Evolutionary conservation across 1,284 basidiomycete genomes (phyloP).

Genomic region (Boletus sp.): DNA sequence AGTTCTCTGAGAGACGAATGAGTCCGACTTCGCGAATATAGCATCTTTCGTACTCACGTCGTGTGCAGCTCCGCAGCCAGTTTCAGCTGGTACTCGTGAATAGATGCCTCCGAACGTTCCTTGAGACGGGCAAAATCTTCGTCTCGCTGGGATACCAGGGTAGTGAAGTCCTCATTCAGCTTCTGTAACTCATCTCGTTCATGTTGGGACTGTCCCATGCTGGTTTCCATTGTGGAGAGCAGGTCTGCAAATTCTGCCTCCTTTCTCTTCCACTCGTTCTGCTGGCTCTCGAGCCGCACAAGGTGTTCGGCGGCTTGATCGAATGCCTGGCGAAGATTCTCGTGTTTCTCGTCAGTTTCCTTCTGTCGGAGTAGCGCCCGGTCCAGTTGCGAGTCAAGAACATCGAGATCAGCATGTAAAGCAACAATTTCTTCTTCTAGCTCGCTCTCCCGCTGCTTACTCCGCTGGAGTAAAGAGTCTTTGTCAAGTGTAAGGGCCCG

Average conservation of each 20-base stretch:
- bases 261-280: constrained; percentile 60
- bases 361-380: constrained; percentile 73
- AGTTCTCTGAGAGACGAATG: constrained; percentile 47
- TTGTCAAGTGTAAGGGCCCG: constrained; percentile 80
- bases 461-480: constrained; percentile 79
- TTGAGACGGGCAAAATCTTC: constrained; percentile 76
- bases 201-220: constrained; percentile 51
- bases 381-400: constrained; percentile 83
- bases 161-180: constrained; percentile 70
- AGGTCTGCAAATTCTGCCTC: constrained; percentile 59
- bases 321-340: constrained; percentile 67
- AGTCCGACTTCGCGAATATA: constrained; percentile 3
- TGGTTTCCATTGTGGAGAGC: constrained; percentile 55
- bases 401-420: constrained; percentile 80
- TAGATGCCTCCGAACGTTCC: constrained; percentile 67
- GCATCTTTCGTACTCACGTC: constrained; percentile 46
- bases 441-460: constrained; percentile 80
- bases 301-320: constrained; percentile 83
- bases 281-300: constrained; percentile 73
- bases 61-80: constrained; percentile 64
- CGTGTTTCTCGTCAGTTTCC: constrained; percentile 75
- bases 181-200: constrained; percentile 63
- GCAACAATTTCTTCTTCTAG: constrained; percentile 83
- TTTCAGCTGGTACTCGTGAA: constrained; percentile 73
- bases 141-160: constrained; percentile 69